Evolutionary conservation across 495 filamentous ascomycete genomes (phyloP).

Genomic region (Apiosordaria backusii): DNA sequence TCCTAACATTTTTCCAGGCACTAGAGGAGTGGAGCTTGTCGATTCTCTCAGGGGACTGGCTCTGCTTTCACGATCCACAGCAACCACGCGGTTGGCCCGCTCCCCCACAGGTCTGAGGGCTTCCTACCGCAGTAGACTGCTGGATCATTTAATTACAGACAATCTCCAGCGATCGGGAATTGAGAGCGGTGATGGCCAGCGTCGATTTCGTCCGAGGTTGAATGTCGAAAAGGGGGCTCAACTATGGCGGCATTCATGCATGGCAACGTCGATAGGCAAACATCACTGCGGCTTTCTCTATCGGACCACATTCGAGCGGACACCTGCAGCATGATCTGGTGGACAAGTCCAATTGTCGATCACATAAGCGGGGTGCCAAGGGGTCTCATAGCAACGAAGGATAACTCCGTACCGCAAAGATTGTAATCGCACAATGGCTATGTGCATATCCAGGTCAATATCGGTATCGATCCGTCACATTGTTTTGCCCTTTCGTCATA

Average conservation of each 20-base stretch:
- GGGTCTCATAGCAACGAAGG: not conserved
- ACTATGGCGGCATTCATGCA: not conserved
- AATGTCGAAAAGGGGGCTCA: not conserved
- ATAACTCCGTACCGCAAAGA: not conserved
- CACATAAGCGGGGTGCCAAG: not conserved
- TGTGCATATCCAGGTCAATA: not conserved
- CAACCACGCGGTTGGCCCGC: slow-evolving; percentile 8
- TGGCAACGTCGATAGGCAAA: not conserved
- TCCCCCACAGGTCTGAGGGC: not conserved
- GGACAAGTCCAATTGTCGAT: not conserved
- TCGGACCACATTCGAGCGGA: not conserved
- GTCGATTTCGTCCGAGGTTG: not conserved
- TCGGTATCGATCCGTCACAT: too few relatives aligned
- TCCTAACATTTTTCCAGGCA: not conserved
- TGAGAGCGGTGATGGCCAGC: not conserved
- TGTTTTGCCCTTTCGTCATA: not conserved
- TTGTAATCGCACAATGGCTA: not conserved
- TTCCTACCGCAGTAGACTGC: not conserved
- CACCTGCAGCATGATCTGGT: not conserved
- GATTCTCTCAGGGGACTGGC: not conserved
- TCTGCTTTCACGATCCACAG: slow-evolving; percentile 1
- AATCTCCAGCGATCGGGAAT: not conserved
- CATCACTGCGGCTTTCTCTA: not conserved
- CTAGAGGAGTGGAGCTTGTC: not conserved
- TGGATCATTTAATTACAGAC: slow-evolving; percentile 4